A percentile compares a stretch with the other conserved stretches of the same genome.
phyloP scores from a whole-genome alignment of 164 flowering plant species.

The Vitis labrusca region DNA sequence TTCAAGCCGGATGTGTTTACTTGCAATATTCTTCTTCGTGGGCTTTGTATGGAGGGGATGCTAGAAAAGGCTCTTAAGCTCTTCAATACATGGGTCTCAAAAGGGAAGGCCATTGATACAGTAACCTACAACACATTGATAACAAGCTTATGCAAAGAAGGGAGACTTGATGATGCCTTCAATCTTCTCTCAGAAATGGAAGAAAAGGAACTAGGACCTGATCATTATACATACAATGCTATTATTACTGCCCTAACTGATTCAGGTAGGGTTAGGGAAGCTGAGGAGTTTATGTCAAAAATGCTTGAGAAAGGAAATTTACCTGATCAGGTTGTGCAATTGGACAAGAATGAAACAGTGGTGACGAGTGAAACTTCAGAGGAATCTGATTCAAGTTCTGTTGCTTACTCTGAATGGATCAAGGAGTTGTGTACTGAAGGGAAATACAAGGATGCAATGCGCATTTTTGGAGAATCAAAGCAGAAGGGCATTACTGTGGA shows the following conservation, averaged over 20 bases:
- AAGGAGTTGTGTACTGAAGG: constrained; percentile 57
- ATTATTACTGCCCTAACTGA: constrained; percentile 50
- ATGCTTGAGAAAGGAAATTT: constrained; percentile 36
- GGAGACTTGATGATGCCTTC: constrained; percentile 60
- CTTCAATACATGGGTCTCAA: constrained; percentile 59
- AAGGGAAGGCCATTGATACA: constrained; percentile 62
- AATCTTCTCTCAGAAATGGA: constrained; percentile 59
- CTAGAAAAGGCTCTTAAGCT: constrained; percentile 86
- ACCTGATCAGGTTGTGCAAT: constrained; percentile 16
- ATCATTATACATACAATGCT: constrained; percentile 48
- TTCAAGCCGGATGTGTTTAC: constrained; percentile 74
- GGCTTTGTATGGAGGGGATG: constrained; percentile 67
- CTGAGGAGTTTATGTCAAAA: constrained; percentile 46
- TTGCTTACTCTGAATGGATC: constrained; percentile 49
- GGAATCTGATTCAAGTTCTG: constrained; percentile 35
- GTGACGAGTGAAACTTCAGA: constrained; percentile 13
- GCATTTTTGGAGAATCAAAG: constrained; percentile 38
- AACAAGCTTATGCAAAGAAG: constrained; percentile 57
- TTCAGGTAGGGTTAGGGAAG: constrained; percentile 56
- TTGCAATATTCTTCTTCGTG: constrained; percentile 75
- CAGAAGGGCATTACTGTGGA: constrained; percentile 50
- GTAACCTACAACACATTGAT: constrained; percentile 75
- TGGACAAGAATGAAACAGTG: constrained; percentile 21
- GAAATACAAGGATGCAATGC: constrained; percentile 69
- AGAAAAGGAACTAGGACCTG: constrained; percentile 61